Conservation (phyloP, 345 rosid genomes). For the Dipteronia sinensis region DNA sequence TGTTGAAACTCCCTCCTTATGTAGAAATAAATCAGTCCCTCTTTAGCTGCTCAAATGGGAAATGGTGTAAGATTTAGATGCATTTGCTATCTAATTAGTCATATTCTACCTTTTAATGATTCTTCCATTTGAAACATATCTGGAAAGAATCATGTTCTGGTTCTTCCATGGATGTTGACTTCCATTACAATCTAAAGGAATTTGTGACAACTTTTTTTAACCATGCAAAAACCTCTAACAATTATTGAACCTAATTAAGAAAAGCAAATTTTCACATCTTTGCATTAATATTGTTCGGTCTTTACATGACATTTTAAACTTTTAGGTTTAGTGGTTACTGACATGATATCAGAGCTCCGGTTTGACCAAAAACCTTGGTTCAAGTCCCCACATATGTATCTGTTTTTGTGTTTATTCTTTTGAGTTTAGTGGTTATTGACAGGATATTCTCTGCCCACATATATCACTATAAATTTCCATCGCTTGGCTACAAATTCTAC, state of each 20-base stretch:
- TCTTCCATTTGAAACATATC: background rate
- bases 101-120: slow-evolving; percentile 7
- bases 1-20: slow-evolving; percentile 1
- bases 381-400: too few relatives aligned
- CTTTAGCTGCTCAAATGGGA: slow-evolving; percentile 4
- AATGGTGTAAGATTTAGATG: slow-evolving; percentile 8
- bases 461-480: too few relatives aligned
- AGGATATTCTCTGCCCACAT: too few relatives aligned
- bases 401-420: too few relatives aligned
- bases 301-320: too few relatives aligned
- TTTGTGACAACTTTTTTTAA: background rate
- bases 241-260: background rate
- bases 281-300: background rate
- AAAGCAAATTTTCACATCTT: background rate
- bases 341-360: too few relatives aligned
- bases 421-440: too few relatives aligned
- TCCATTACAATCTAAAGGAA: background rate
- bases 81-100: background rate
- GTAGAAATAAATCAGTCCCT: background rate
- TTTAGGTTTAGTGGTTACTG: too few relatives aligned
- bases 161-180: slow-evolving; percentile 17
- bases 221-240: background rate
- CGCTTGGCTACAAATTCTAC: background rate
- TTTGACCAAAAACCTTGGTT: too few relatives aligned
- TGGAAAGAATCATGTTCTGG: slow-evolving; percentile 34